Base-by-base conservation (phyloP, 2,329 filamentous ascomycete genomes). In the Huntiella abstrusa region DNA sequence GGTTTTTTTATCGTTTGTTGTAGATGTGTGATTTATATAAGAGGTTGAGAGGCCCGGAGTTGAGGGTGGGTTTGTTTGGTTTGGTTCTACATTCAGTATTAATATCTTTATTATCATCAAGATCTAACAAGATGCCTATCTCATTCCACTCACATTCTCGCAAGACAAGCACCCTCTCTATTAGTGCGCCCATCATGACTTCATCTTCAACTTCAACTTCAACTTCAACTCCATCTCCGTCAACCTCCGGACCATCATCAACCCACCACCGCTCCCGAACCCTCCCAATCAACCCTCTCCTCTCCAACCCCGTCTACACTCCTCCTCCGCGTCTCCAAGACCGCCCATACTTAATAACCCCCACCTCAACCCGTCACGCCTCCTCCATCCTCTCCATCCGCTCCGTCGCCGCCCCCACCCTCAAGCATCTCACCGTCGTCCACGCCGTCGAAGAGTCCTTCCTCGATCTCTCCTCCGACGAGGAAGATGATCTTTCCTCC, bases 271-370 rank as follows among this genome's bases (percentile, higher is more conserved):
- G 45, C 44, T 50, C 48, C 19, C 46, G 45, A 34, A 50, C 41
- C 28, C 48, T 48, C n/a, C 34, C 15, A n/a, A n/a, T 43, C 41
- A 43, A 50, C 48, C 48, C 48, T 45, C 48, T 50, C 32, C 44
- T 41, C 22, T 46, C 43, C 17, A 44, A 50, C 41, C 47, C 47
- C 3, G 45, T 47, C 13, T 44, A 41, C 45, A 45, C 43, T 15
- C 45, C 48, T 2, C 48, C 48, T n/a, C 48, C 48, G 12, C 44
- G 48, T 13, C 45, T 50, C 5, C 48, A 50, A n/a, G 48, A 50
- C 35, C 48, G 48, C n/a, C 48, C 48, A 10, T 50, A 41, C 28
- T 36, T 50, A 16, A 43, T 50, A 17, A 50, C 48, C 10, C 48
- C 48, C 32, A 41, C 37, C 2, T 19, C 39, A 1, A 36, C 45